phyloP scores from a whole-genome alignment of 2,329 filamentous ascomycete genomes.

The Coniella vitis region DNA sequence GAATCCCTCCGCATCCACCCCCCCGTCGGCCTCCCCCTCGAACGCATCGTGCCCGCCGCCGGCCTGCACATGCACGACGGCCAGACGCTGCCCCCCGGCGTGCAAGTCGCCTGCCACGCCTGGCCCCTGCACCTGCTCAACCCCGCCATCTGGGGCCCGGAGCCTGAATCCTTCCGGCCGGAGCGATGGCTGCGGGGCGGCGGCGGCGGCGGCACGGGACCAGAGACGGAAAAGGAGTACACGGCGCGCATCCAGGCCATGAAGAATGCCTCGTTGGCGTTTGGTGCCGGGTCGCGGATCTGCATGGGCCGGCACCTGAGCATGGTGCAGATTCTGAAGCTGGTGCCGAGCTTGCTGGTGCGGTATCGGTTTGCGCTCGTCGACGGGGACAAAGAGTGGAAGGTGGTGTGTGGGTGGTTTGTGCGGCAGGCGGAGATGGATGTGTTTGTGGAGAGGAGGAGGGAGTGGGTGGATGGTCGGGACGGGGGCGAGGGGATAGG shows the following conservation, averaged over 20 bases:
- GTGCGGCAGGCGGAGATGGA: neutral
- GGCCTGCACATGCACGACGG: neutral
- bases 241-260: neutral
- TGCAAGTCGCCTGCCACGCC: neutral
- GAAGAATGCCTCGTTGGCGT: neutral
- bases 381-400: neutral
- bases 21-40: conserved; percentile 4
- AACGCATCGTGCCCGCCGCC: neutral
- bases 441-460: neutral
- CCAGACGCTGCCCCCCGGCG: neutral
- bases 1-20: conserved; percentile 10
- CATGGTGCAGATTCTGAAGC: neutral
- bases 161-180: conserved; percentile 53
- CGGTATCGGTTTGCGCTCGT: neutral
- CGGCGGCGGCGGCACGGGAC: conserved; percentile 49
- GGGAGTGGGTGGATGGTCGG: too few relatives aligned
- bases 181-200: conserved; percentile 63
- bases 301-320: neutral
- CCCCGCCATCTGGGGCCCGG: conserved; percentile 27
- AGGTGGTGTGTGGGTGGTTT: neutral
- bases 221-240: too few relatives aligned
- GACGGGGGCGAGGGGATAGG: too few relatives aligned
- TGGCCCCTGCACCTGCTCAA: neutral
- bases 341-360: neutral
- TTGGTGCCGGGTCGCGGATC: neutral